A percentile compares a stretch with the other conserved stretches of the same genome.
Evolutionary conservation across 805 yeast species (phyloP).

Genomic region (Candida ortonii): DNA sequence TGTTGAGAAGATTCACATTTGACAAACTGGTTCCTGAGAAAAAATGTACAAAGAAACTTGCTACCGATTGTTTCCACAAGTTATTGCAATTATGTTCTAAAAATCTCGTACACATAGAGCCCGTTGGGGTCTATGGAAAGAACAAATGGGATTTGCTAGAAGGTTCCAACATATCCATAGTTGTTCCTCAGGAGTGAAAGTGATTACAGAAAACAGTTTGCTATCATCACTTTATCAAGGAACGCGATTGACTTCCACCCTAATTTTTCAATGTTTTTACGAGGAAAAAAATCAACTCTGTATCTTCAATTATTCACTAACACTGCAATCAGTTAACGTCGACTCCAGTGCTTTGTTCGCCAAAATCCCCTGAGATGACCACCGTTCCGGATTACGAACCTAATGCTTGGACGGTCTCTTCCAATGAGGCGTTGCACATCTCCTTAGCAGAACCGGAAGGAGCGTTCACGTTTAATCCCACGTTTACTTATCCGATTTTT

Average conservation of each 20-base stretch:
- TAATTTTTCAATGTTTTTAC: background rate
- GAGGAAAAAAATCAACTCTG: slow-evolving; percentile 1
- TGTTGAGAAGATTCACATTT: slow-evolving; percentile 13
- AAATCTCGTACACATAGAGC: slow-evolving; percentile 13
- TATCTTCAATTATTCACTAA: background rate
- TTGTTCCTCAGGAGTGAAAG: slow-evolving; percentile 6
- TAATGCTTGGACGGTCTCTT: slow-evolving; percentile 65
- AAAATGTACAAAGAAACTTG: slow-evolving; percentile 12
- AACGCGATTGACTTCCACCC: too few species aligned
- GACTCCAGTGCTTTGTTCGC: too few species aligned
- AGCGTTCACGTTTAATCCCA: slow-evolving; percentile 66
- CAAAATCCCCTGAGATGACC: slow-evolving; percentile 3
- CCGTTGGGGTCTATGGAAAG: slow-evolving; percentile 14
- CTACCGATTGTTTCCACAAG: slow-evolving; percentile 20
- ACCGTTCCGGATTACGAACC: slow-evolving; percentile 28
- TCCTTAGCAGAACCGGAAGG: slow-evolving; percentile 58
- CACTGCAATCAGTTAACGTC: too few species aligned
- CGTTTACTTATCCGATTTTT: slow-evolving; percentile 87
- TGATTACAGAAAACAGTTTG: background rate
- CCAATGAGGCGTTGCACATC: slow-evolving; percentile 65
- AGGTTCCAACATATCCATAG: slow-evolving; percentile 18
- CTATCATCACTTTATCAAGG: background rate
- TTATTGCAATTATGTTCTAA: slow-evolving; percentile 21
- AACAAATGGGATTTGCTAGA: slow-evolving; percentile 27
- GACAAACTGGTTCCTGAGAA: slow-evolving; percentile 12